Conservation (phyloP, 2,329 filamentous ascomycete species). For the Gaeumannomyces tritici region DNA sequence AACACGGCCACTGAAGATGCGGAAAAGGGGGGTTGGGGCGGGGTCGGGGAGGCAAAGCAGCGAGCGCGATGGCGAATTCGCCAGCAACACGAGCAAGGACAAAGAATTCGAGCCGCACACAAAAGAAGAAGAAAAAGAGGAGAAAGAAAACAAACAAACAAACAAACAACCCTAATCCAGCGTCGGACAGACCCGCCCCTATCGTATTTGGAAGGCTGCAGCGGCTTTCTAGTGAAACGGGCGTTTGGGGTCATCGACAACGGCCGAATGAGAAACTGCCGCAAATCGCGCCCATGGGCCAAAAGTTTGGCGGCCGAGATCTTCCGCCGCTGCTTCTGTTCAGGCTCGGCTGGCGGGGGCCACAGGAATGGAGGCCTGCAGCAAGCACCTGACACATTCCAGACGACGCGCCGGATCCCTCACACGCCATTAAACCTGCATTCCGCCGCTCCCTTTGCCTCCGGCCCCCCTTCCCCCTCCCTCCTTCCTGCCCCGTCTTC, state of each 20-base stretch:
- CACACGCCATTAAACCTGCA: background rate
- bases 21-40: background rate
- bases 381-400: background rate
- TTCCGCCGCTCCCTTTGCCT: background rate
- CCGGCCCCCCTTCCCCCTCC: too few species aligned
- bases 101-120: background rate
- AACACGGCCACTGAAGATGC: background rate
- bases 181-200: background rate
- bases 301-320: background rate
- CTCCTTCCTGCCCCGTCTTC: too few species aligned
- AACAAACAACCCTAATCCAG: background rate
- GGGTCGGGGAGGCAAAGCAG: background rate
- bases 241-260: background rate
- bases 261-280: background rate
- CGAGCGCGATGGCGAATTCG: background rate
- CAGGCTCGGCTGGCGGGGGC: background rate
- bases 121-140: background rate
- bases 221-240: background rate
- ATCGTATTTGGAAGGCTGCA: background rate
- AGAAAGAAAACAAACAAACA: background rate
- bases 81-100: background rate
- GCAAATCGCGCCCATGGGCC: background rate
- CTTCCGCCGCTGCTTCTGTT: background rate
- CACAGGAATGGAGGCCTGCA: background rate
- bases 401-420: background rate